Conservation (phyloP, 129 eudicot species). For the Glebionis coronaria region DNA sequence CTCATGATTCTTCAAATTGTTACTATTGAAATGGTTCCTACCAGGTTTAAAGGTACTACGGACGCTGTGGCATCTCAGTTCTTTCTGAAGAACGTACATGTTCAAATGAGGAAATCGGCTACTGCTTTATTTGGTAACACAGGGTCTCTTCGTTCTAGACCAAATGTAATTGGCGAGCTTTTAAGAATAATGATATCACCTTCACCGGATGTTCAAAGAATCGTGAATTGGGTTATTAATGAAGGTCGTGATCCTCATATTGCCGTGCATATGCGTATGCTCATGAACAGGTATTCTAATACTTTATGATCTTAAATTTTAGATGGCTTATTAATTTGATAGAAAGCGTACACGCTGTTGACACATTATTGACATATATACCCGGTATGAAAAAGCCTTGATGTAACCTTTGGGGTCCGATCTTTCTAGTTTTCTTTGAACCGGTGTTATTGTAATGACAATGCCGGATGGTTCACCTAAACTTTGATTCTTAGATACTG, state of each 20-base stretch:
- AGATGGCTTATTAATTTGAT: too few species aligned
- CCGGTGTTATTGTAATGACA: not conserved
- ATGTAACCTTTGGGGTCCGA: not conserved
- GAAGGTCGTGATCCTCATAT: constrained; percentile 53
- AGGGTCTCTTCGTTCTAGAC: constrained; percentile 41
- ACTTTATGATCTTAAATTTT: not conserved
- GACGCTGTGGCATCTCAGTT: constrained; percentile 71
- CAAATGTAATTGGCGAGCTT: constrained; percentile 57
- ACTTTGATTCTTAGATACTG: constrained; percentile 7
- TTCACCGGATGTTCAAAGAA: constrained; percentile 42
- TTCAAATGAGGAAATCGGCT: constrained; percentile 47
- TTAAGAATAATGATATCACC: constrained; percentile 53
- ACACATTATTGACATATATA: not conserved
- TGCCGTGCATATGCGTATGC: constrained; percentile 69
- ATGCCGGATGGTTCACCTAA: not conserved
- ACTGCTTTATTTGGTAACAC: constrained; percentile 38
- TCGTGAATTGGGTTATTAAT: constrained; percentile 43
- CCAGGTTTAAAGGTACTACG: constrained; percentile 67
- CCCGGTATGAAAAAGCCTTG: not conserved
- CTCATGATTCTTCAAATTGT: not conserved
- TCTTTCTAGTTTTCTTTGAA: not conserved
- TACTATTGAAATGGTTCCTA: not conserved
- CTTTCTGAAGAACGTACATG: constrained; percentile 54
- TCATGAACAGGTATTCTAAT: constrained; percentile 46
- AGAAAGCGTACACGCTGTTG: too few species aligned